These are phyloP conservation scores for Paramecium tetraurelia DNA, from an alignment of 73 alveolate species.

Conservation along the genomic window DNA sequence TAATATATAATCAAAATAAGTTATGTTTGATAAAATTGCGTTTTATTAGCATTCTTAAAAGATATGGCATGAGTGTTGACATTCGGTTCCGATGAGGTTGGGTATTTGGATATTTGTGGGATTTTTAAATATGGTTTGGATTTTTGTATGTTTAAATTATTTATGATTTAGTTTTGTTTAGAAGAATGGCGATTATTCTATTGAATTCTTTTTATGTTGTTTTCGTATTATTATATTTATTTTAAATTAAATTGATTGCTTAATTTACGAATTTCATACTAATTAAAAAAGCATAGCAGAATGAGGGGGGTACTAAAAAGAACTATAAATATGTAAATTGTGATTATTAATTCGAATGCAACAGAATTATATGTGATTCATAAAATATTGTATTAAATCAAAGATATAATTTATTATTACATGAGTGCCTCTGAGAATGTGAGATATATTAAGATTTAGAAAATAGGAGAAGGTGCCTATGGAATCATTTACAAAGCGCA, in stretches of 20 bases:
- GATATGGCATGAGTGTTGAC: background rate
- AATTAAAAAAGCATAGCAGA: background rate
- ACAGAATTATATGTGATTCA: background rate
- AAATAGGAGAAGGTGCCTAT: slow-evolving; percentile 60
- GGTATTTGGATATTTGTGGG: background rate
- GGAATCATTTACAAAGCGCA: slow-evolving; percentile 47
- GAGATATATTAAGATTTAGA: slow-evolving; percentile 43
- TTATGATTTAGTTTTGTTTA: background rate
- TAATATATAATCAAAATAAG: background rate
- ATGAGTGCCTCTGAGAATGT: background rate
- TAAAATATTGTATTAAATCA: background rate
- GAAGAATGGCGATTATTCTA: background rate
- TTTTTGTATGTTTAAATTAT: background rate
- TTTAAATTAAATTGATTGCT: background rate
- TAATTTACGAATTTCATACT: background rate
- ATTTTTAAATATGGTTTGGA: background rate
- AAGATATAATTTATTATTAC: background rate
- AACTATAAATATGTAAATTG: background rate
- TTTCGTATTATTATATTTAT: background rate
- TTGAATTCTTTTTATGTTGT: background rate
- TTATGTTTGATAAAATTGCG: background rate
- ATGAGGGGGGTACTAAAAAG: background rate
- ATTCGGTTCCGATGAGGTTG: background rate
- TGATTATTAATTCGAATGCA: background rate
- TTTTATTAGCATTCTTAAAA: background rate